These are phyloP conservation scores for Starmerella riodocensis DNA, from an alignment of 805 yeast genomes.

Conservation along the genomic window DNA sequence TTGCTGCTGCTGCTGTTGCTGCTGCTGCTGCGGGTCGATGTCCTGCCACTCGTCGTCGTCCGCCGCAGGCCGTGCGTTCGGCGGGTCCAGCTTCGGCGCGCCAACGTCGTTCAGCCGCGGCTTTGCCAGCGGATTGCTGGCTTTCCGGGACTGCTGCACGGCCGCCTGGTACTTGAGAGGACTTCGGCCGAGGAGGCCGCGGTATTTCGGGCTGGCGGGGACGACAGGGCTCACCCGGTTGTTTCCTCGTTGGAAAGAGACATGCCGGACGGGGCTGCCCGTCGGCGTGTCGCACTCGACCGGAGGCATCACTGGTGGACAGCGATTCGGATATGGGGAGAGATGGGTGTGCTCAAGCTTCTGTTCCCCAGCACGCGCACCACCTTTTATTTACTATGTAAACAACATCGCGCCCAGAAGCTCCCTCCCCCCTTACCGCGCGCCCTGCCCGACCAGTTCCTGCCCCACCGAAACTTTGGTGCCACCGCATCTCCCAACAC, in stretches of 20 bases:
- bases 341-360: too few relatives aligned
- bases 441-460: too few relatives aligned
- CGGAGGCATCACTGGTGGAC: too few relatives aligned
- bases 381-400: too few relatives aligned
- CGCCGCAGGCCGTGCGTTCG: background rate
- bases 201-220: slow-evolving; percentile 4
- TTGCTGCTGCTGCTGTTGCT: background rate
- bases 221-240: slow-evolving; percentile 7
- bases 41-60: slow-evolving; percentile 20
- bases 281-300: background rate
- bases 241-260: slow-evolving; percentile 11
- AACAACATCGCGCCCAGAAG: too few relatives aligned
- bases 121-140: slow-evolving; percentile 11
- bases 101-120: background rate
- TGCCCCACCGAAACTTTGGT: too few relatives aligned
- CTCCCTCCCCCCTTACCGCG: too few relatives aligned
- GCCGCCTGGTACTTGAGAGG: slow-evolving; percentile 10
- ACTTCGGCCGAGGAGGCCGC: background rate
- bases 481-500: too few relatives aligned
- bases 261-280: slow-evolving; percentile 12
- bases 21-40: slow-evolving; percentile 5
- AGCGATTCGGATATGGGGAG: too few relatives aligned
- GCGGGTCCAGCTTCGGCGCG: background rate
- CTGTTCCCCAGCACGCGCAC: too few relatives aligned
- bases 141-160: slow-evolving; percentile 11